Evolutionary conservation across 441 rosid genomes (phyloP).

Genomic region (Arabidopsis hybrid): DNA sequence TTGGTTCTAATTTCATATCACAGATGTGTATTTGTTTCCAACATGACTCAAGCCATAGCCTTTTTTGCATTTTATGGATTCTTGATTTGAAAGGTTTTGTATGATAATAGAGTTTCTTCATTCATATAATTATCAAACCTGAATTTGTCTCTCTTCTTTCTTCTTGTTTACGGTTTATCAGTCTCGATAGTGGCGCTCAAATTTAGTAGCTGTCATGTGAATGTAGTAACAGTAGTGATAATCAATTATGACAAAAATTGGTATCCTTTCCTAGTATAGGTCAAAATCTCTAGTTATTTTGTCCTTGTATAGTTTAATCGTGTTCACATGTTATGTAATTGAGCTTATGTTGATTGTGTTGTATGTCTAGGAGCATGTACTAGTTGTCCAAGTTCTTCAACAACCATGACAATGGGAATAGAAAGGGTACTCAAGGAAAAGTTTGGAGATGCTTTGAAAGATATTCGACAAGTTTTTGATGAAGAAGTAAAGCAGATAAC

Average conservation of each 20-base stretch:
- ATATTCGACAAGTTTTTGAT: conserved; percentile 76
- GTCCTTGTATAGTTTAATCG: background rate
- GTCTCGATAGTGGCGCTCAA: background rate
- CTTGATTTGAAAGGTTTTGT: background rate
- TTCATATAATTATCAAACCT: too few species aligned
- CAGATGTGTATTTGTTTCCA: background rate
- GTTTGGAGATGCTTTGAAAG: conserved; percentile 88
- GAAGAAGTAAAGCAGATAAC: conserved; percentile 65
- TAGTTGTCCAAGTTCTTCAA: conserved; percentile 76
- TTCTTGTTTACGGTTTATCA: too few species aligned
- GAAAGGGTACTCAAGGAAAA: conserved; percentile 87
- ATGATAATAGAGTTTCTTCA: too few species aligned
- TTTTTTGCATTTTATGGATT: background rate
- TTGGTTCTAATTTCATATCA: background rate
- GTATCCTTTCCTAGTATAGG: background rate
- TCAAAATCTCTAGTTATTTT: background rate
- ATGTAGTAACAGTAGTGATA: conserved; percentile 1
- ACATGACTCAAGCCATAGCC: background rate
- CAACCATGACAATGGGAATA: conserved; percentile 81
- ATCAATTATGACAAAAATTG: background rate
- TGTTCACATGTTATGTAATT: conserved; percentile 10
- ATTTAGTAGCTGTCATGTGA: conserved; percentile 7
- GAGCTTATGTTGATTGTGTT: conserved; percentile 18
- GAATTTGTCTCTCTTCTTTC: too few species aligned
- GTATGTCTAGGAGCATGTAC: conserved; percentile 65